Evolutionary conservation across 2,329 filamentous ascomycete genomes (phyloP).

Genomic region (Sporothrix sp.): DNA sequence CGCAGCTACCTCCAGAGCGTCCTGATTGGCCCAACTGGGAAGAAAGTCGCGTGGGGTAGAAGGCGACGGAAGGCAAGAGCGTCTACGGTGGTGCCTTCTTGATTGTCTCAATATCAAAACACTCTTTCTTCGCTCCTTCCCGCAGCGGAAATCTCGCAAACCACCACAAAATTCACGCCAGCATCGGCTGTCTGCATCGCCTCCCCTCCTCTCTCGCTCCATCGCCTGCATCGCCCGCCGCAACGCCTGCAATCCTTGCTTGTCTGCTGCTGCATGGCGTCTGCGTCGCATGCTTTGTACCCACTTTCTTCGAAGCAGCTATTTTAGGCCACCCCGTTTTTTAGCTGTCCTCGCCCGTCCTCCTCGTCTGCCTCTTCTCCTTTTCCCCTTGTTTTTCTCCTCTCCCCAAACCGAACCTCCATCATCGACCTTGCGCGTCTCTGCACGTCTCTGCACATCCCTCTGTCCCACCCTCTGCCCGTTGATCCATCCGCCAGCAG

Average conservation of each 20-base stretch:
- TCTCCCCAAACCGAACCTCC: background rate
- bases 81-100: slow-evolving; percentile 2
- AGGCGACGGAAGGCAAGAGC: slow-evolving; percentile 15
- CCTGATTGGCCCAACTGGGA: slow-evolving; percentile 15
- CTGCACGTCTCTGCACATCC: background rate
- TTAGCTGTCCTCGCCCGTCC: background rate
- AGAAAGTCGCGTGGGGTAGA: slow-evolving; percentile 17
- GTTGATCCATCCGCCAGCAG: background rate
- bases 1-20: slow-evolving; percentile 4
- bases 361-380: background rate
- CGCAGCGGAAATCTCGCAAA: background rate
- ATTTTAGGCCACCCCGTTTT: slow-evolving; percentile 7
- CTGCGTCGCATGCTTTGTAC: background rate
- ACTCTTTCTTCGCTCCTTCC: background rate
- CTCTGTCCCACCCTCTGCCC: background rate
- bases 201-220: background rate
- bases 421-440: background rate
- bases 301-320: slow-evolving; percentile 2
- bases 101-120: background rate
- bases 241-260: too few relatives aligned
- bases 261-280: background rate
- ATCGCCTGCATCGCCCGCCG: too few relatives aligned
- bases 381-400: background rate
- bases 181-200: too few relatives aligned
- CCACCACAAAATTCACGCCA: background rate